phyloP scores from a whole-genome alignment of 208 protist genomes.

The Tritrichomonas musculus region DNA sequence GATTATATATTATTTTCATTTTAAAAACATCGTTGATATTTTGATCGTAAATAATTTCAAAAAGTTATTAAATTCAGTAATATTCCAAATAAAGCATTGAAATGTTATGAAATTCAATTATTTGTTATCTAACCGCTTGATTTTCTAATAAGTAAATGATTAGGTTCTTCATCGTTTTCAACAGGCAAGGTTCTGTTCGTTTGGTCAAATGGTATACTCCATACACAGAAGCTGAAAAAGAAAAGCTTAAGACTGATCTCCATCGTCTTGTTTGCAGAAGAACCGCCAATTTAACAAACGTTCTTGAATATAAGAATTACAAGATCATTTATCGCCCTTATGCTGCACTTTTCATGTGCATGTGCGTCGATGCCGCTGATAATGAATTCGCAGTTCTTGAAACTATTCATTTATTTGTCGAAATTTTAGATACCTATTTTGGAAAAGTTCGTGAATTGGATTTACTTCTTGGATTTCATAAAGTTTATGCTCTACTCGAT shows the following conservation, averaged over 20 bases:
- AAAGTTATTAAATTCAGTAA: too few relatives aligned
- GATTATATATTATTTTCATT: too few relatives aligned
- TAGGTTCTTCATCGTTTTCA: slow-evolving; percentile 24
- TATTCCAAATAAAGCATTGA: too few relatives aligned
- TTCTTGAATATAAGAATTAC: slow-evolving; percentile 33
- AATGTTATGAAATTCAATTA: too few relatives aligned
- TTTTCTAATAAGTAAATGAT: neutral
- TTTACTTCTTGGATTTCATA: slow-evolving; percentile 24
- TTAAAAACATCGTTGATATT: too few relatives aligned
- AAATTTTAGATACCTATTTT: slow-evolving; percentile 30
- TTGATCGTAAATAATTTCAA: too few relatives aligned
- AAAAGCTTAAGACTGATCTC: slow-evolving; percentile 15
- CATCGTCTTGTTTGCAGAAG: neutral
- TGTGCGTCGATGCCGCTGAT: slow-evolving; percentile 31
- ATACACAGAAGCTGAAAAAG: slow-evolving; percentile 25
- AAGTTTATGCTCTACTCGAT: slow-evolving; percentile 26
- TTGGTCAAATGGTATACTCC: slow-evolving; percentile 33
- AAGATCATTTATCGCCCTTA: slow-evolving; percentile 35
- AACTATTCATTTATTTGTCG: slow-evolving; percentile 35
- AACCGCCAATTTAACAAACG: slow-evolving; percentile 18
- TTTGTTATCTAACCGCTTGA: too few relatives aligned
- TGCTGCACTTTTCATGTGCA: slow-evolving; percentile 35
- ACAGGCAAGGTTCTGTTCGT: slow-evolving; percentile 28
- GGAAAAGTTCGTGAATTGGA: slow-evolving; percentile 36
- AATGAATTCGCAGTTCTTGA: slow-evolving; percentile 35